Conservation (phyloP, 2,329 filamentous ascomycete species). For the Clonostachys sp. region DNA sequence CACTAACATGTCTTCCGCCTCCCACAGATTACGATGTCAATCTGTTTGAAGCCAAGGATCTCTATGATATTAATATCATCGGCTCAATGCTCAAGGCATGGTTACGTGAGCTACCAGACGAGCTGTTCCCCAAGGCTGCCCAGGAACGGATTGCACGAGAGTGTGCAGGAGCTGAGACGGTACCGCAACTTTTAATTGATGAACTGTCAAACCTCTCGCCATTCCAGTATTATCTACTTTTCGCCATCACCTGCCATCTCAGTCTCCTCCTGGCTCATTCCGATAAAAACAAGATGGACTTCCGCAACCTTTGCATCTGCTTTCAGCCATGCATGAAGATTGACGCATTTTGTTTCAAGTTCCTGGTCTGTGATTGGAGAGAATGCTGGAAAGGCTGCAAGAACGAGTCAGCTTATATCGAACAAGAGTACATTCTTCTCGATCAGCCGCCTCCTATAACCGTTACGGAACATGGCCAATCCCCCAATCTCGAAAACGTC, state of each 20-base stretch:
- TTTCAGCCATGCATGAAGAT: constrained; percentile 98
- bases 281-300: constrained; percentile 98
- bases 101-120: constrained; percentile 90
- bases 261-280: constrained; percentile 87
- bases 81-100: constrained; percentile 95
- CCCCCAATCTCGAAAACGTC: not conserved
- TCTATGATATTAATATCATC: constrained; percentile 96
- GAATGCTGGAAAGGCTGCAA: constrained; percentile 96
- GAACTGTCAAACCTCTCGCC: constrained; percentile 91
- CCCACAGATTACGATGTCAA: constrained; percentile 76
- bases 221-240: constrained; percentile 96
- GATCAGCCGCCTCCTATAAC: constrained; percentile 46
- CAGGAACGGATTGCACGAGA: constrained; percentile 79
- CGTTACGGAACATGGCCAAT: no score
- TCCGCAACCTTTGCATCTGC: constrained; percentile 91
- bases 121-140: constrained; percentile 80
- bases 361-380: constrained; percentile 91
- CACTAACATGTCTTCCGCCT: not conserved
- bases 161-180: constrained; percentile 72
- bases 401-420: constrained; percentile 77
- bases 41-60: constrained; percentile 78
- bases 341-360: constrained; percentile 91
- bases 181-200: constrained; percentile 82
- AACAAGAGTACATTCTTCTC: constrained; percentile 61
- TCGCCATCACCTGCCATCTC: constrained; percentile 94